Base-by-base conservation (phyloP, 2,329 filamentous ascomycete species). In the Alternaria ethzedia region DNA sequence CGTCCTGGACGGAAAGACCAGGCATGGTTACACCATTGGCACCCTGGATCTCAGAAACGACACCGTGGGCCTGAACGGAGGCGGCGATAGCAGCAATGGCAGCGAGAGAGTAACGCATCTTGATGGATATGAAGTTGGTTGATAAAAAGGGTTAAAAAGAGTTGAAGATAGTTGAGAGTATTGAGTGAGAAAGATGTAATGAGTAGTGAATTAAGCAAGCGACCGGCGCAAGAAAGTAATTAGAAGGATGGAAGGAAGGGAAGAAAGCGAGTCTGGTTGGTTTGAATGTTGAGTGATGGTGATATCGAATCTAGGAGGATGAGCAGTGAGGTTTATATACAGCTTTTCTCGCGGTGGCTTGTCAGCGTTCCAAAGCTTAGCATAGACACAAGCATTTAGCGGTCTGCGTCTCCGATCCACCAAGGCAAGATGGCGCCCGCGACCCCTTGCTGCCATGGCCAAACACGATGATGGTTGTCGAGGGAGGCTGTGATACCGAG, bases 1-100 rank as follows among this genome's bases (percentile, higher is more conserved):
- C 89, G 65, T 91, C 89, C 50, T 83, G 82, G 67, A 90, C 81
- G 15, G 85, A 85, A 51, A 90, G 84, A 76, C 86, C 88, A 32
- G 88, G 86, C 87, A 90, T 89, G 66, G 76, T 83, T 46, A 90
- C 88, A 66, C 85, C 85, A 71, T 90, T 90, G 68, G 87, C 86
- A 58, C 88, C 88, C 69, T 83, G 77, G 65, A 89, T 82, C 45
- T 83, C 78, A 70, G 85, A 84, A 71, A 89, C 81, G 59, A 89
- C 81, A 77, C 88, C 87, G 79, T 90, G 88, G 57, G 85, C 86
- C 51, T 85, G 84, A 70, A 83, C 83, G 68, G 83, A 79, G 68
- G 82, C 80, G 61, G 78, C 77, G 57, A 83, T 75, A 71, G 85
- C 82, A 70, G 83, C 77, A 57, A 85, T 73, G 74, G 84, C 75